Evolutionary conservation across 495 filamentous ascomycete genomes (phyloP).

Genomic region (Aspergillus conjunctus): DNA sequence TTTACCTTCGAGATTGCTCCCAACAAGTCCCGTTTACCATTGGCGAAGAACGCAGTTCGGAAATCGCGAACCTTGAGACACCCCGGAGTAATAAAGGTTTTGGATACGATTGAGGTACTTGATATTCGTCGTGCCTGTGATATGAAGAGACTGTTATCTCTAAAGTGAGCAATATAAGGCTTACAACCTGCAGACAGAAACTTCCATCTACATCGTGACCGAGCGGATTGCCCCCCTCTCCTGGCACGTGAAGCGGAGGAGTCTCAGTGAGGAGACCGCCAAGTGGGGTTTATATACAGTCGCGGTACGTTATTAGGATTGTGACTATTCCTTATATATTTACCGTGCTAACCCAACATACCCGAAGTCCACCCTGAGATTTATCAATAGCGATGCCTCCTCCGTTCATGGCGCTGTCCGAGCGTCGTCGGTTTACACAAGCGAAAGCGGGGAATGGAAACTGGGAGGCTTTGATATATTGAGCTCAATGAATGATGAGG

Average conservation of each 20-base stretch:
- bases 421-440: constrained; percentile 82
- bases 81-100: constrained; percentile 87
- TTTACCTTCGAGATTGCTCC: constrained; percentile 88
- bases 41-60: constrained; percentile 89
- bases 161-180: too few relatives aligned
- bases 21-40: constrained; percentile 75
- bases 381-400: constrained; percentile 90
- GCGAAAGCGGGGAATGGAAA: constrained; percentile 98
- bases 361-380: constrained; percentile 80
- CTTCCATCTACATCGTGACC: constrained; percentile 92
- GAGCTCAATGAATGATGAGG: constrained; percentile 93
- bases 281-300: constrained; percentile 93
- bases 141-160: not conserved
- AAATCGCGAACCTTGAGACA: constrained; percentile 91
- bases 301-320: constrained; percentile 56
- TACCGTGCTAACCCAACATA: constrained; percentile 7
- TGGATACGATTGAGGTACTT: constrained; percentile 89
- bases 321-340: not conserved
- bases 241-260: constrained; percentile 85
- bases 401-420: constrained; percentile 87
- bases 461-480: constrained; percentile 89
- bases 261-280: constrained; percentile 80
- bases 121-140: not conserved
- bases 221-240: constrained; percentile 81
- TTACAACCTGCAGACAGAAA: constrained; percentile 66